These are phyloP conservation scores for Wickerhamia fluorescens DNA, from an alignment of 805 yeast species.

Conservation along the genomic window DNA sequence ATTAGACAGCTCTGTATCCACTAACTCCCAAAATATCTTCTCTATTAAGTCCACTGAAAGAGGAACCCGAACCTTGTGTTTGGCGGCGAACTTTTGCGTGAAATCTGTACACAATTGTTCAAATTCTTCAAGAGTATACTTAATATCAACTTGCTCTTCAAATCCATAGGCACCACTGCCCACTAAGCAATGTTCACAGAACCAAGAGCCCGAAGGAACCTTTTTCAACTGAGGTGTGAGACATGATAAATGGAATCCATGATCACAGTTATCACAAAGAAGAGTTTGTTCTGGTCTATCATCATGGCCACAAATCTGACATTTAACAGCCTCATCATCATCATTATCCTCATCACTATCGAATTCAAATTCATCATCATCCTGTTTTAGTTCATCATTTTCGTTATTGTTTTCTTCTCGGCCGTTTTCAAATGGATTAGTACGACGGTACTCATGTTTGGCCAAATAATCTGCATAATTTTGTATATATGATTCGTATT, in stretches of 20 bases:
- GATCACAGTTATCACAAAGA: slow-evolving; percentile 70
- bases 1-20: slow-evolving; percentile 32
- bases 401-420: neutral
- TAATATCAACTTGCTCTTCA: slow-evolving; percentile 51
- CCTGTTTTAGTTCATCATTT: neutral
- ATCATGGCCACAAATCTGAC: slow-evolving; percentile 39
- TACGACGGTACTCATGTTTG: slow-evolving; percentile 9
- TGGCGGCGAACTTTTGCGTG: slow-evolving; percentile 32
- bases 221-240: slow-evolving; percentile 47
- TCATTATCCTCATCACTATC: slow-evolving; percentile 12
- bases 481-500: slow-evolving; percentile 18
- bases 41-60: slow-evolving; percentile 44
- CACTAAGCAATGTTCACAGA: slow-evolving; percentile 74
- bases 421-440: neutral
- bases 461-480: slow-evolving; percentile 28
- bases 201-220: slow-evolving; percentile 64
- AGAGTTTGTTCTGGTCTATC: slow-evolving; percentile 42
- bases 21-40: slow-evolving; percentile 56
- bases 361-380: neutral
- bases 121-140: slow-evolving; percentile 56
- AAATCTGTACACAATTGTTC: slow-evolving; percentile 47
- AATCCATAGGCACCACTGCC: slow-evolving; percentile 89
- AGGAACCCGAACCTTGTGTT: slow-evolving; percentile 25
- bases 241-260: slow-evolving; percentile 61
- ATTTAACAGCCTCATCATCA: slow-evolving; percentile 27